Evolutionary conservation across 108 stramenopile species (phyloP), one percentile per base, ranked within the genome.

Genomic region (Mayamaea pseudoterrestris): DNA sequence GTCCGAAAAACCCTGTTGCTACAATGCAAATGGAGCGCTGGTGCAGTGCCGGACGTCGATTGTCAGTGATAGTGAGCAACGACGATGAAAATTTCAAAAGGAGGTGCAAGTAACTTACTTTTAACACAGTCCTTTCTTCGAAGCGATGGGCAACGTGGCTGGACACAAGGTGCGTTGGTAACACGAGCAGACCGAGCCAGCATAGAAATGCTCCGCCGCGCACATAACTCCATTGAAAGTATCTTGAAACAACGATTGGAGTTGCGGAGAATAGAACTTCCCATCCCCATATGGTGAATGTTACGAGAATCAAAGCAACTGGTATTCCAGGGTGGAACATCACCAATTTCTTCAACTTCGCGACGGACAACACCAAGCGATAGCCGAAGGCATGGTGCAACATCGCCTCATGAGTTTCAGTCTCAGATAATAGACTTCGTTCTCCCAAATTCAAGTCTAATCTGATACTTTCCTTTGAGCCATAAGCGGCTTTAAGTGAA

Each of bases 181-280:
- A 49, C 20, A 81, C 66, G 2, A 64, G 44, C 1, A 73, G 49
- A 21, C 68, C 55, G 6, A 84, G 50, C 1, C 41, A 42, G 0
- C 58, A 66, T 35, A 84, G 55, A 11, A 84, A 69, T 27, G 74
- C 41, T 23, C 80, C 78, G 20, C 80, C 75, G 29, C 36, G 44
- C 32, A 44, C 42, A 5, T 71, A 78, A 47, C 63, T 59, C 86
- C 86, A 83, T 14, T 45, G 36, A 45, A 88, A 88, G 49, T 88
- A 88, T 9, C 73, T 65, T 26, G 49, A 57, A 2, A 66, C 57
- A 27, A 88, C 59, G 44, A 88, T 67, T 0, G 80, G 64, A 44
- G 76, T 78, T 5, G 77, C 76, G 24, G 80, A 65, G 35, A 88
- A 79, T 34, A 87, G 48, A 0, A 79, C 56, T 56, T 87, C 85